These are phyloP conservation scores for Chionographis japonica DNA, from an alignment of 106 monocot genomes.

Conservation along the genomic window DNA sequence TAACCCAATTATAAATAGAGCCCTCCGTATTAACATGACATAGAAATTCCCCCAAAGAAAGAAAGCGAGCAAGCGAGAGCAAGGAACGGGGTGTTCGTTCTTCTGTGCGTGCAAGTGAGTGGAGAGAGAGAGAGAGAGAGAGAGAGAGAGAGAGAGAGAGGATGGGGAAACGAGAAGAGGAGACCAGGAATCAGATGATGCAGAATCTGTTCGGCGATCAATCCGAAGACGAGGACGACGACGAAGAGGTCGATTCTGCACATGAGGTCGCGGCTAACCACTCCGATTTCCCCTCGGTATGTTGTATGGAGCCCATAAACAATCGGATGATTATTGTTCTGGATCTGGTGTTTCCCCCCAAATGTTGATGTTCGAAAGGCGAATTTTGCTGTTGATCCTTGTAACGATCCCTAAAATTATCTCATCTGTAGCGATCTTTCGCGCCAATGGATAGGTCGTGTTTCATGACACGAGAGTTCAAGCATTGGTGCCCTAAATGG, in stretches of 20 bases:
- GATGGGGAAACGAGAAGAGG: constrained; percentile 47
- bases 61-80: too few species aligned
- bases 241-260: constrained; percentile 62
- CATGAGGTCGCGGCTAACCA: constrained; percentile 47
- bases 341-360: neutral
- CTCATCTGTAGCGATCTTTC: too few species aligned
- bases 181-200: constrained; percentile 90
- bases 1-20: too few species aligned
- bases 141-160: constrained; percentile 9
- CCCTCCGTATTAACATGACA: too few species aligned
- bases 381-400: neutral
- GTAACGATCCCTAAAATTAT: too few species aligned
- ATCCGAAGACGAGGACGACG: constrained; percentile 89
- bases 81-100: too few species aligned
- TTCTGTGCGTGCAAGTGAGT: neutral
- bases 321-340: neutral
- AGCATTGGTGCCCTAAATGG: too few species aligned
- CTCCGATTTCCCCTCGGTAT: constrained; percentile 61
- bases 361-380: neutral
- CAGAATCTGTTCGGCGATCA: constrained; percentile 98
- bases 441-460: too few species aligned
- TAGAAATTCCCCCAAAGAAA: too few species aligned
- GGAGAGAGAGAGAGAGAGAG: constrained; percentile 6
- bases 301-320: too few species aligned
- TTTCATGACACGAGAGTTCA: too few species aligned